Conservation (phyloP, 2,329 filamentous ascomycete genomes). For the Myriosclerotinia duriaeana region DNA sequence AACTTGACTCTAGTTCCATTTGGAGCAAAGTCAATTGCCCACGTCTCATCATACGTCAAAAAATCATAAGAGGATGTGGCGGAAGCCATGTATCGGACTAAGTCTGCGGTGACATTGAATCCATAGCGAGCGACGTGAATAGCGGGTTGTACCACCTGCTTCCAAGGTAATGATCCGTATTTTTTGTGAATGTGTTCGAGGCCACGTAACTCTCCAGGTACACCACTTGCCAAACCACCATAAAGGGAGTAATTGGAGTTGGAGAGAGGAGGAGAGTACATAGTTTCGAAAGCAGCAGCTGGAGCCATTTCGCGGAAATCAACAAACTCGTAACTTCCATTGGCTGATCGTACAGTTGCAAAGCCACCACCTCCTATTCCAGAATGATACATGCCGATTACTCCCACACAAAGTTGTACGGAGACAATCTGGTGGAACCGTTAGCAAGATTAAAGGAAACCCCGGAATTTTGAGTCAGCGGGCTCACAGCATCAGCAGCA, state of each 20-base stretch:
- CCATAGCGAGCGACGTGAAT: slow-evolving; percentile 60
- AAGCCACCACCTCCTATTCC: slow-evolving; percentile 69
- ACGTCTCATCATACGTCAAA: slow-evolving; percentile 70
- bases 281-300: slow-evolving; percentile 57
- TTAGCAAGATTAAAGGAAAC: neutral
- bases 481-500: slow-evolving; percentile 52
- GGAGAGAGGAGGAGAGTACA: slow-evolving; percentile 56
- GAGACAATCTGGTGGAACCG: slow-evolving; percentile 47
- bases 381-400: slow-evolving; percentile 55
- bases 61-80: slow-evolving; percentile 56
- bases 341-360: slow-evolving; percentile 57
- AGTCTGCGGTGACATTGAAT: slow-evolving; percentile 58
- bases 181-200: slow-evolving; percentile 45
- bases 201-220: slow-evolving; percentile 51
- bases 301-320: slow-evolving; percentile 70
- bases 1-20: slow-evolving; percentile 70
- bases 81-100: slow-evolving; percentile 59
- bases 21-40: slow-evolving; percentile 86
- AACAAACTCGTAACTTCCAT: slow-evolving; percentile 65
- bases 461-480: neutral
- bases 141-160: slow-evolving; percentile 57
- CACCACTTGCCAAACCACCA: slow-evolving; percentile 57
- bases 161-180: slow-evolving; percentile 55
- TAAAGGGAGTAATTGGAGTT: slow-evolving; percentile 53
- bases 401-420: slow-evolving; percentile 54